Evolutionary conservation across 257 asterid species (phyloP), one percentile per base, ranked within the genome.

Genomic region (Fraxinus americana): DNA sequence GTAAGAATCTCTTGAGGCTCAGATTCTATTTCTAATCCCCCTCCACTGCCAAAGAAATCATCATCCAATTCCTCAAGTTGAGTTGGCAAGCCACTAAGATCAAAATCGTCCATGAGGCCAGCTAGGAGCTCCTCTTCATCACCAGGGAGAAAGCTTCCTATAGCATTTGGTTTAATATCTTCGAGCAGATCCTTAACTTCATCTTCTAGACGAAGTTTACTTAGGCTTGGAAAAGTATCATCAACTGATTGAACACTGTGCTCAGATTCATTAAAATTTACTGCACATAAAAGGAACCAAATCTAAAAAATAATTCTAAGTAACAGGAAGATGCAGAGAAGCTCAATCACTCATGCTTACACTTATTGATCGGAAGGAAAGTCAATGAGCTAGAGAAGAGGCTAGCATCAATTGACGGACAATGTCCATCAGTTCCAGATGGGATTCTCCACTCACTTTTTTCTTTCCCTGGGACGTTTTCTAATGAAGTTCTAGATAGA

Each of bases 1-100:
- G 82, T 76, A 45, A 83, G 76, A 81, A 43, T 89, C 70, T 89
- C 97, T 43, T 80, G 91, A 81, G 50, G 52, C 65, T 88, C 98
- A 30, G 77, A 50, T 81, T 96, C 99, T 41, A 93, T 85, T 84
- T 96, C 99, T 45, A 96, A 72, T 2, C 99, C 99, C 68, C 99
- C 98, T 78, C 97, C 98, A 84, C 99, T 95, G 77, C 93, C 94
- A 76, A 96, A 96, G 43, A 96, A 78, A 86, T 96, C 99, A 82
- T 95, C 99, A 27, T 96, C 99, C 88, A 95, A 85, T 48, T 91
- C 99, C 90, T 91, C 98, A 29, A 90, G 81, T 69, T 93, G 97
- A 84, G 97, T 88, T 23, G 99, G 99, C 86, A 96, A 86, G 36
- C 91, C 97, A 70, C 85, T 85, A 70, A 92, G 95, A 74, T 93